Conservation (phyloP, 1,284 basidiomycete genomes). For the Puccinia horiana region DNA sequence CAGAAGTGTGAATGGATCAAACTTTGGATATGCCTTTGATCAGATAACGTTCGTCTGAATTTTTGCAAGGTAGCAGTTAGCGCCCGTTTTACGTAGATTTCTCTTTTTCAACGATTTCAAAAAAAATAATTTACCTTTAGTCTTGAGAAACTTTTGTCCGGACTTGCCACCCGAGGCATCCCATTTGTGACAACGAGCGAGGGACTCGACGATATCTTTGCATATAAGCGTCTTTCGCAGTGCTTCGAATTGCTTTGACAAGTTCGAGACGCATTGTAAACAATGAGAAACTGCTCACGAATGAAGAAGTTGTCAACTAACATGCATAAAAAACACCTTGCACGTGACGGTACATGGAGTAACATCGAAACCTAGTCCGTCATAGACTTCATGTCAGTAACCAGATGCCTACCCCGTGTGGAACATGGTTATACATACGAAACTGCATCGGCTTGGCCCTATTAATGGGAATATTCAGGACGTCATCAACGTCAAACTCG, state of each 20-base stretch:
- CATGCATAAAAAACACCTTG: slow-evolving; percentile 50
- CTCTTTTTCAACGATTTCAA: background rate
- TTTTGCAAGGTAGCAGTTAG: background rate
- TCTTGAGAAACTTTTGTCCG: slow-evolving; percentile 94
- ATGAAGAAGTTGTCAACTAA: slow-evolving; percentile 16
- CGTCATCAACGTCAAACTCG: slow-evolving; percentile 68
- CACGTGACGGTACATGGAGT: slow-evolving; percentile 47
- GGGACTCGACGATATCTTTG: slow-evolving; percentile 85
- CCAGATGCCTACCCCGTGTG: background rate
- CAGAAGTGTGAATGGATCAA: background rate
- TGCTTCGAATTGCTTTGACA: slow-evolving; percentile 92
- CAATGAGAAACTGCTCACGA: slow-evolving; percentile 15
- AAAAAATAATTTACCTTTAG: slow-evolving; percentile 67
- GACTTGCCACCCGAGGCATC: slow-evolving; percentile 94
- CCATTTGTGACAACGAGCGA: slow-evolving; percentile 94
- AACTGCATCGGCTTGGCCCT: slow-evolving; percentile 49
- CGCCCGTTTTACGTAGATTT: background rate
- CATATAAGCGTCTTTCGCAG: slow-evolving; percentile 88
- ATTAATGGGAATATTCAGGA: slow-evolving; percentile 57
- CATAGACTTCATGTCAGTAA: background rate
- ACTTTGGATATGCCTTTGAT: slow-evolving; percentile 91
- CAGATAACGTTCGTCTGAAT: slow-evolving; percentile 90
- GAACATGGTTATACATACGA: slow-evolving; percentile 32
- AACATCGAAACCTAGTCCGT: slow-evolving; percentile 41
- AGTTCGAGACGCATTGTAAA: background rate